Evolutionary conservation across 2,329 filamentous ascomycete species (phyloP).

Genomic region (Monosporascus sp.): DNA sequence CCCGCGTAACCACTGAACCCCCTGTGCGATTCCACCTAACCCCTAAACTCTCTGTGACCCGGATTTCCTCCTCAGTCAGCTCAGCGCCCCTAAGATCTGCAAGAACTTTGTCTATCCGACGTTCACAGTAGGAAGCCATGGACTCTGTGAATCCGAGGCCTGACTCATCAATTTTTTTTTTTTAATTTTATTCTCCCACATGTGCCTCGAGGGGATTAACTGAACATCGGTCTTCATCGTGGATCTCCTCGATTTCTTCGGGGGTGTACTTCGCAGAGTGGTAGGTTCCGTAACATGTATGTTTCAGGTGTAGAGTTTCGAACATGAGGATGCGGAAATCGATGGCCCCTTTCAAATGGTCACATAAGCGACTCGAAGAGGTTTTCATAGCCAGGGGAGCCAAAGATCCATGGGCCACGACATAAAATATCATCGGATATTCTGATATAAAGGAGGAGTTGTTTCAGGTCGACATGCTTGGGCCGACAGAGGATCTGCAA

Average conservation of each 20-base stretch:
- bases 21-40: neutral
- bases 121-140: neutral
- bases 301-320: neutral
- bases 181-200: neutral
- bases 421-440: too few relatives aligned
- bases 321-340: neutral
- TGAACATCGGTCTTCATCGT: neutral
- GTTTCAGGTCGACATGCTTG: constrained; percentile 87
- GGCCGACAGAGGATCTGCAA: constrained; percentile 75
- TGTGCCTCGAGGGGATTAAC: neutral
- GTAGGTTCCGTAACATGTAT: neutral
- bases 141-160: neutral
- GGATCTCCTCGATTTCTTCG: neutral
- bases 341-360: too few relatives aligned
- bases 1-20: neutral
- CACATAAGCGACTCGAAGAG: too few relatives aligned
- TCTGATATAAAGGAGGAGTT: constrained; percentile 69
- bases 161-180: neutral
- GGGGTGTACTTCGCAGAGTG: neutral
- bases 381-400: too few relatives aligned
- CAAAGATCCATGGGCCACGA: too few relatives aligned
- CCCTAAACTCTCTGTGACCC: neutral
- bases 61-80: neutral
- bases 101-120: neutral
- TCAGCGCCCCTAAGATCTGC: neutral